Conservation (phyloP, 371 early-diverging fungal genomes). For the Mucor lusitanicus region DNA sequence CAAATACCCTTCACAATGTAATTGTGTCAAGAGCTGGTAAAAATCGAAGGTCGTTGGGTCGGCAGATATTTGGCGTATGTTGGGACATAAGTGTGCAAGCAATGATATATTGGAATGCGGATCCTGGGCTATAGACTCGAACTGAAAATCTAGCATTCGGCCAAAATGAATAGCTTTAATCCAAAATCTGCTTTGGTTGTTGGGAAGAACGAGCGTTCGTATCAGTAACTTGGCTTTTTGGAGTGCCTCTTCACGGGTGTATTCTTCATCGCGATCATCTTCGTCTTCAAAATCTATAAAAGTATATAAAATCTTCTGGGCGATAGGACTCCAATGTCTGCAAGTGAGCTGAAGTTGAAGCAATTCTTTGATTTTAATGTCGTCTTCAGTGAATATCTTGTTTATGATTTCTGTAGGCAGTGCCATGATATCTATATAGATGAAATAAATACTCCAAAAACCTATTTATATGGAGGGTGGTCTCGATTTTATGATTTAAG, state of each 20-base stretch:
- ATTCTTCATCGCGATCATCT: background rate
- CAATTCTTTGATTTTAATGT: background rate
- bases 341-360: background rate
- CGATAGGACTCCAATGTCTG: background rate
- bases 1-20: background rate
- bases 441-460: too few species aligned
- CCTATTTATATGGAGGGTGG: too few species aligned
- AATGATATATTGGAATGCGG: background rate
- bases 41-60: background rate
- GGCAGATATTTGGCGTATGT: background rate
- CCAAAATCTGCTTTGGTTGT: background rate
- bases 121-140: background rate
- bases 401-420: background rate
- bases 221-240: background rate
- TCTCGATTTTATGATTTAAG: too few species aligned
- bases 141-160: background rate
- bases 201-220: background rate
- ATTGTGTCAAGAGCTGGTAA: background rate
- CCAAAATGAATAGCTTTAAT: background rate
- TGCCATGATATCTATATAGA: too few species aligned
- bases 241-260: too few species aligned
- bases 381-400: background rate
- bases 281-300: background rate
- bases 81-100: background rate
- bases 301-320: background rate